These are phyloP conservation scores for Austroboletus niveus DNA, from an alignment of 1,284 basidiomycete genomes.

Conservation along the genomic window DNA sequence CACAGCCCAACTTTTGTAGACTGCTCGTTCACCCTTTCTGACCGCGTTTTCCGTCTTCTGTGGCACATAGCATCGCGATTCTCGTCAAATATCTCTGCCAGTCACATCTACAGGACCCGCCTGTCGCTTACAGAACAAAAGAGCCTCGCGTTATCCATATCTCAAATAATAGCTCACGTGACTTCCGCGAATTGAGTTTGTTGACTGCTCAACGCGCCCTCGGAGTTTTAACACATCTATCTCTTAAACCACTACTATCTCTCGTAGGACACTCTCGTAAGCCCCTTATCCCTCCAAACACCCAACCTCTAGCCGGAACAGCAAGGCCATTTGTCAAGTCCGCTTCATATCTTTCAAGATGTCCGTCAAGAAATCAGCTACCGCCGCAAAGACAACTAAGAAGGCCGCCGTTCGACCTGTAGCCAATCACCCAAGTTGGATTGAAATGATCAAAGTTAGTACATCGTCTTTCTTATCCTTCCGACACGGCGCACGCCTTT, in stretches of 20 bases:
- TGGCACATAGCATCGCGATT: constrained; percentile 12
- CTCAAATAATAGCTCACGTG: constrained; percentile 36
- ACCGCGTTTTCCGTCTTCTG: constrained; percentile 20
- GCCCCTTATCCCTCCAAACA: constrained; percentile 29
- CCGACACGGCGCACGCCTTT: not conserved
- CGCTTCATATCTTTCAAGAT: constrained; percentile 24
- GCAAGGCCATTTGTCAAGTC: constrained; percentile 35
- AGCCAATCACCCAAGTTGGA: constrained; percentile 66
- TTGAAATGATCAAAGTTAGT: constrained; percentile 76
- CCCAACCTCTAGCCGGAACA: constrained; percentile 19
- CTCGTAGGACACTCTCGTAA: constrained; percentile 32
- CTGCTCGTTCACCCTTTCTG: not conserved
- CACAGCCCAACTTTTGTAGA: constrained; percentile 20
- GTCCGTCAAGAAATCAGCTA: constrained; percentile 34
- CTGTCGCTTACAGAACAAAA: constrained; percentile 8
- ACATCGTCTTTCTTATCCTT: constrained; percentile 1
- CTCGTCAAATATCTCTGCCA: constrained; percentile 1
- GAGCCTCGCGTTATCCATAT: constrained; percentile 23
- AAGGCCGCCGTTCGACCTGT: constrained; percentile 38
- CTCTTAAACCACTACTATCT: constrained; percentile 51
- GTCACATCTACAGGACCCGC: not conserved
- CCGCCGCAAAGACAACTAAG: constrained; percentile 33
- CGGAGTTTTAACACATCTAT: constrained; percentile 58
- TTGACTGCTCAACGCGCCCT: constrained; percentile 54
- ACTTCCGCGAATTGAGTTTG: constrained; percentile 40